Evolutionary conservation across 108 stramenopile genomes (phyloP), one percentile per base, ranked within the genome.

Genomic region (Fragilaria crotonensis): DNA sequence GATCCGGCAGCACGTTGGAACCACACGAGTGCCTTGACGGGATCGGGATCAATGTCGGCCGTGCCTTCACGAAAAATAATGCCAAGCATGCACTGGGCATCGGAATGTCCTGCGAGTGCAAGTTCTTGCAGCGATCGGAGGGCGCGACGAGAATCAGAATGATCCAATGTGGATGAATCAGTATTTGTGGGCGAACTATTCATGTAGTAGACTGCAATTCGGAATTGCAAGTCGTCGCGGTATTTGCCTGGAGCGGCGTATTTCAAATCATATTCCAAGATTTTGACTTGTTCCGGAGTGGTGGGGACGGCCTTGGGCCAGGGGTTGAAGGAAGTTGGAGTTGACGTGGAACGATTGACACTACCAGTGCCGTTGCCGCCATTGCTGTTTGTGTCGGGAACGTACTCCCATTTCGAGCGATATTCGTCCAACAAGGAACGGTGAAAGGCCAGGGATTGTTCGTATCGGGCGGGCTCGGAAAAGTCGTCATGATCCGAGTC

Each of bases 21-120:
- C 76, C 73, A 79, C 1, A 66, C 52, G 7, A 77, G 66, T 25
- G 82, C 82, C 19, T 19, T 29, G 9, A 68, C 54, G 4, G 82
- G 55, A 55, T 79, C 70, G 0, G 78, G 59, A 19, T 83, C 82
- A 11, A 73, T 22, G 5, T 65, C 73, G 5, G 45, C 36, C 14
- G 11, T 14, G 7, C 36, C 11, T 41, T 53, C 9, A 3, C 2
- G 23, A 22, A 19, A 29, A 53, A 53, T 4, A 26, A n/a, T 22
- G 3, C 5, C 3, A 7, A 53, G 52, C 2, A 26, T 2, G 25
- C 25, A 53, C 4, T 9, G 5, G 9, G 52, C 52, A 9, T 29
- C 11, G 68, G 20, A 11, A 14, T 41, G 36, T 11, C 14, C 14
- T 14, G 7, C 36, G 11, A 41, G 14, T 41, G 14, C 7, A 33